Base-by-base conservation (phyloP, 2,329 filamentous ascomycete species). In the Sarocladium strictum region DNA sequence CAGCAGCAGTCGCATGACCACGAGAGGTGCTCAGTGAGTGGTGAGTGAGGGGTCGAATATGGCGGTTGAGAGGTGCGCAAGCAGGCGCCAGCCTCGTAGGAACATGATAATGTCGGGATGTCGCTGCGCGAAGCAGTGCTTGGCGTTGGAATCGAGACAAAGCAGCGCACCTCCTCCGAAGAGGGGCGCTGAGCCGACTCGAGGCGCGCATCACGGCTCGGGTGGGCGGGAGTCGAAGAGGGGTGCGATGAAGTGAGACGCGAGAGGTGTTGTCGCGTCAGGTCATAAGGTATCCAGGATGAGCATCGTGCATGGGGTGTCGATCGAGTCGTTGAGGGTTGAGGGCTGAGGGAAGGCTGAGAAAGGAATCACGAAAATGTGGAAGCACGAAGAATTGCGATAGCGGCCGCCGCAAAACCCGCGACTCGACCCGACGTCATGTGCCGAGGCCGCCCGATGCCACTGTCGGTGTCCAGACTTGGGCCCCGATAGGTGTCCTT, bases 1-100 rank as follows among this genome's bases (percentile, higher is more conserved):
- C 37, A 11, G 21, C 45, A 12, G 21, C 37, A 35, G 52, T 35
- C 45, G 27, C 69, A 53, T 38, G 14, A 29, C 33, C 50, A 27
- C 50, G 50, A 10, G 32, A 24, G 19, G 26, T 10, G 43, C 43
- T 19, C 26, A 24, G 5, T 24, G 17, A n/a, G 17, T 24, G 17
- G 6, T 19, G 23, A 32, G 26, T 7, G 15, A 21, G 11, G 21
- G 21, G 43, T n/a, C 43, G 21, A 23, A 32, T 7, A 7, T 21
- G 4, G 19, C 43, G 43, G 43, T 17, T 5, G 14, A 21, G 14
- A 49, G 23, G 5, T 21, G 23, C n/a, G 43, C 14, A 29, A 21
- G 23, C 12, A 29, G 26, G 12, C 26, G 43, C 43, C 24, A 32
- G 43, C 23, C 43, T 29, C n/a, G 14, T 27, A 3, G 43, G 43